Evolutionary conservation across 805 yeast species (phyloP).

Genomic region (Debaryomyces prosopidis): DNA sequence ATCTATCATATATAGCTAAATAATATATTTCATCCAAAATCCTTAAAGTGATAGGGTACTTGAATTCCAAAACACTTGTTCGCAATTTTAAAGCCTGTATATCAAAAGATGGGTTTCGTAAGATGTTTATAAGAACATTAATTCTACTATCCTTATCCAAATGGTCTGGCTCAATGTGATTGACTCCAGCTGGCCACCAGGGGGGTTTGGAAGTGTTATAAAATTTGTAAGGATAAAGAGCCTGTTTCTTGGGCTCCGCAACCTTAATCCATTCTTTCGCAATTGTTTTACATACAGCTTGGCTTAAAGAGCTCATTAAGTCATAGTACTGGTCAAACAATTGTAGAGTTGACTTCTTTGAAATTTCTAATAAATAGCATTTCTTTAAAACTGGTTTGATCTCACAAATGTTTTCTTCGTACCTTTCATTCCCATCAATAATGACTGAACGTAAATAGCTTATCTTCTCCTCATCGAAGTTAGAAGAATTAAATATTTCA

Average conservation of each 20-base stretch:
- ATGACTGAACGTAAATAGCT: neutral
- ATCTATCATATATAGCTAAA: conserved; percentile 25
- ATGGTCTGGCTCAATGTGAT: conserved; percentile 77
- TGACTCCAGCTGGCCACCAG: conserved; percentile 69
- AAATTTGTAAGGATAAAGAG: conserved; percentile 58
- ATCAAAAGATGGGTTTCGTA: conserved; percentile 18
- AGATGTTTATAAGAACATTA: conserved; percentile 44
- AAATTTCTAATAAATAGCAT: conserved; percentile 1
- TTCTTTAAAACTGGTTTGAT: conserved; percentile 12
- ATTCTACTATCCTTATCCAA: conserved; percentile 59
- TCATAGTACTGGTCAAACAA: conserved; percentile 15
- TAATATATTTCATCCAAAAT: conserved; percentile 28
- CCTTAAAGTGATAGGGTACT: conserved; percentile 6
- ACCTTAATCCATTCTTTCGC: conserved; percentile 69
- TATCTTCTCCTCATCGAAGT: neutral
- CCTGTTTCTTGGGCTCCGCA: conserved; percentile 68
- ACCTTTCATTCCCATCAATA: neutral
- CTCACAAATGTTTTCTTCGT: conserved; percentile 4
- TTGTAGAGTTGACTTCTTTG: conserved; percentile 2
- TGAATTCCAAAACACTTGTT: conserved; percentile 10
- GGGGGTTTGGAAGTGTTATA: conserved; percentile 52
- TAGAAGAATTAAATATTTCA: neutral
- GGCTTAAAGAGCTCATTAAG: conserved; percentile 20
- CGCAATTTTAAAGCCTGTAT: conserved; percentile 12
- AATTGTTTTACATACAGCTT: conserved; percentile 51